Evolutionary conservation across 176 grass and related monocot species (phyloP).

Genomic region (Oryza coarctata): DNA sequence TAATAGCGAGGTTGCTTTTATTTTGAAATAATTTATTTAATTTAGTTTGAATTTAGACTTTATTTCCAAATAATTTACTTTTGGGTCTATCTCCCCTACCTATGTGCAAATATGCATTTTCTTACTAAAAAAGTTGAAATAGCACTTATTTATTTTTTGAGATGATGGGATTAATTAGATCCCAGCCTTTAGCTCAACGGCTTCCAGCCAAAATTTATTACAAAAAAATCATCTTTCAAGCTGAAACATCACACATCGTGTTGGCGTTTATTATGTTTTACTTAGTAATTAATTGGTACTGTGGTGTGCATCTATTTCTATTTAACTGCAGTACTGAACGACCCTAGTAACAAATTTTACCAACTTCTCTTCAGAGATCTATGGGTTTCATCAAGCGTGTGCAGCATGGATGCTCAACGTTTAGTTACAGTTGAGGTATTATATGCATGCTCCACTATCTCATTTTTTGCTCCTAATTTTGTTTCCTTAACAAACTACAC

Average conservation of each 20-base stretch:
- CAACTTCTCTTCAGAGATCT: slow-evolving; percentile 48
- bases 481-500: not conserved
- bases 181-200: too few relatives aligned
- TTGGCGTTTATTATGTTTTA: too few relatives aligned
- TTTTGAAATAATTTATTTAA: not conserved
- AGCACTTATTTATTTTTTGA: too few relatives aligned
- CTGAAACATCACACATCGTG: too few relatives aligned
- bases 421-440: slow-evolving; percentile 46
- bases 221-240: too few relatives aligned
- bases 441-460: not conserved
- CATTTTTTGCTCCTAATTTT: not conserved
- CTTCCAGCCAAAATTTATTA: too few relatives aligned
- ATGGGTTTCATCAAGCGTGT: slow-evolving; percentile 43
- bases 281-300: not conserved
- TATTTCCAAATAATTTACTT: not conserved
- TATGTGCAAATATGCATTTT: not conserved
- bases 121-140: not conserved
- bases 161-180: too few relatives aligned
- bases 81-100: not conserved
- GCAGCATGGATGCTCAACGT: slow-evolving; percentile 40
- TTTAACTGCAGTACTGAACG: not conserved
- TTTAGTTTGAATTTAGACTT: not conserved
- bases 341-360: not conserved
- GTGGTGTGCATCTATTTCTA: not conserved
- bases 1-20: not conserved